phyloP scores from a whole-genome alignment of 495 filamentous ascomycete species.

The Aspergillus kassunensis region DNA sequence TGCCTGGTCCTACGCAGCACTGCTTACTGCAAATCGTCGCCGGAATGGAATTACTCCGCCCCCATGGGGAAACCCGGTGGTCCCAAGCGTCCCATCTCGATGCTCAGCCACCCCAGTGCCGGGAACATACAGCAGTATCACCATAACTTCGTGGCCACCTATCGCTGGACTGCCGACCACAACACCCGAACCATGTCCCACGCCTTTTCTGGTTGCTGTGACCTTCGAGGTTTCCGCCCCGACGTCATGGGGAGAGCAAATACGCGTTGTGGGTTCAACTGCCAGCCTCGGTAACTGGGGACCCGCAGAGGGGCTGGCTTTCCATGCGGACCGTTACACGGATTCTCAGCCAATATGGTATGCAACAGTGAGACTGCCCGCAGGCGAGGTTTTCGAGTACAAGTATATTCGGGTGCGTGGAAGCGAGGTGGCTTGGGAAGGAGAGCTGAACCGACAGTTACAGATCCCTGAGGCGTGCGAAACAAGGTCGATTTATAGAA shows the following conservation, averaged over 20 bases:
- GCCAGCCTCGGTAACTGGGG: constrained; percentile 55
- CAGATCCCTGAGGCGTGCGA: constrained; percentile 50
- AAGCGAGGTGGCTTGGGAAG: constrained; percentile 58
- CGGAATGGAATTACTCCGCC: constrained; percentile 46
- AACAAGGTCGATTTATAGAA: constrained; percentile 32
- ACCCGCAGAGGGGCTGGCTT: constrained; percentile 41
- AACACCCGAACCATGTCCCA: constrained; percentile 33
- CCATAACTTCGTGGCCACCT: constrained; percentile 51
- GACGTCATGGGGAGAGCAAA: constrained; percentile 54
- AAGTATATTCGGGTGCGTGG: constrained; percentile 62
- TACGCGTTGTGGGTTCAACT: constrained; percentile 56
- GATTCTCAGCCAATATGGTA: constrained; percentile 55
- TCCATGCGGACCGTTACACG: constrained; percentile 54
- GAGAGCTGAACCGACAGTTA: constrained; percentile 57
- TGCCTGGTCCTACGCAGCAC: constrained; percentile 51
- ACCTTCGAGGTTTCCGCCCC: constrained; percentile 55
- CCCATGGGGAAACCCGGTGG: constrained; percentile 52
- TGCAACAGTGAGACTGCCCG: constrained; percentile 45
- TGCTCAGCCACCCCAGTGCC: constrained; percentile 50
- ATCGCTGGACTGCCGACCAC: constrained; percentile 2
- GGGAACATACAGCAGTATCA: constrained; percentile 57
- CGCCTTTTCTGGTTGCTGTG: constrained; percentile 47
- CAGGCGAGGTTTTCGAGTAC: constrained; percentile 56
- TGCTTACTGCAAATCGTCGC: constrained; percentile 49
- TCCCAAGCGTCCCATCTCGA: constrained; percentile 47